Conservation (phyloP, 176 grass and related monocot genomes). For the Avena sativa region DNA sequence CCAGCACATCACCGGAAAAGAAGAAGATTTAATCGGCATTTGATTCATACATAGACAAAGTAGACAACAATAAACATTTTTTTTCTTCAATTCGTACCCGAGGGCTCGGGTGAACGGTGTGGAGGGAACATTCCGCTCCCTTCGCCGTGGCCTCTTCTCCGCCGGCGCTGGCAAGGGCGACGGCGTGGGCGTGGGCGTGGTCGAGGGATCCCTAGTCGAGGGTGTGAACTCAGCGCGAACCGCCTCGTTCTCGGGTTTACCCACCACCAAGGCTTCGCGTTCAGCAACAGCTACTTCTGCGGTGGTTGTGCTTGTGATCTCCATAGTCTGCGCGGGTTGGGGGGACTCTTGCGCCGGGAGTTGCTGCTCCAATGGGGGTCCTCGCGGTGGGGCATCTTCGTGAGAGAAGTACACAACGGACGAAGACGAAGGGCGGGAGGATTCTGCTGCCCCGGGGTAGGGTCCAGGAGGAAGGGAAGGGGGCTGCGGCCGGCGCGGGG, state of each 20-base stretch:
- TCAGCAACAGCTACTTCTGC: background rate
- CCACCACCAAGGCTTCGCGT: slow-evolving; percentile 2
- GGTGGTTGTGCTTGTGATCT: slow-evolving; percentile 11
- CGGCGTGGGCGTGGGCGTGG: background rate
- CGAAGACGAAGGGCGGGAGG: slow-evolving; percentile 31
- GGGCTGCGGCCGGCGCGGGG: slow-evolving; percentile 39
- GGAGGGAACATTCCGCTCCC: slow-evolving; percentile 85
- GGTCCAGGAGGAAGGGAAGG: slow-evolving; percentile 28
- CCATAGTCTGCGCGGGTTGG: slow-evolving; percentile 12
- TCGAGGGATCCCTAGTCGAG: background rate
- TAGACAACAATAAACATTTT: slow-evolving; percentile 13
- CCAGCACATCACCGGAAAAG: background rate
- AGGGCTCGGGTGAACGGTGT: slow-evolving; percentile 91
- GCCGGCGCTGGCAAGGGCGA: background rate
- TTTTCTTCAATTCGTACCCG: slow-evolving; percentile 51
- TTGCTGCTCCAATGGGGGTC: slow-evolving; percentile 32
- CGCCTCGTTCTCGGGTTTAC: background rate
- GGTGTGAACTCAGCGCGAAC: slow-evolving; percentile 7
- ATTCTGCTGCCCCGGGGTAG: slow-evolving; percentile 13
- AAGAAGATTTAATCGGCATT: slow-evolving; percentile 29
- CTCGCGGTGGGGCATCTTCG: slow-evolving; percentile 24
- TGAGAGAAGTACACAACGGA: slow-evolving; percentile 73
- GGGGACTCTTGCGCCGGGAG: slow-evolving; percentile 22
- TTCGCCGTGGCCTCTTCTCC: slow-evolving; percentile 64
- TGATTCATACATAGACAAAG: slow-evolving; percentile 13